These are phyloP conservation scores for Lentinula boryana DNA, from an alignment of 768 basidiomycete genomes.

Conservation along the genomic window DNA sequence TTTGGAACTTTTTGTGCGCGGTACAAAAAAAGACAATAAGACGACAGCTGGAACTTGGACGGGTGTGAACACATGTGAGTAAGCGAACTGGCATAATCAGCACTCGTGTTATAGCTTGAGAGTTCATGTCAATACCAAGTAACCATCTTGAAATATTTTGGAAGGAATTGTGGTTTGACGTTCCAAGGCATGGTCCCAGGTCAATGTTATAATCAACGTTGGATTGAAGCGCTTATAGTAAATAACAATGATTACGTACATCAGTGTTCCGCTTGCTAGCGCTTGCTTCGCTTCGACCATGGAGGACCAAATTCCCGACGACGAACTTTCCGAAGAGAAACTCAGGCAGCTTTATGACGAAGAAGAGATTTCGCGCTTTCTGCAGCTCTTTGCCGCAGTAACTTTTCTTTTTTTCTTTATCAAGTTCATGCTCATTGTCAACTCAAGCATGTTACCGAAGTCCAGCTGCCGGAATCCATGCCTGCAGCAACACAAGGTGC, in stretches of 20 bases:
- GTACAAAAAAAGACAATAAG: background rate
- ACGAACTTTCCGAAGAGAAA: slow-evolving; percentile 41
- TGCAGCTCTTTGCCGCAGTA: slow-evolving; percentile 56
- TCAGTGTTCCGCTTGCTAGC: too few species aligned
- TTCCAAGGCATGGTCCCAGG: too few species aligned
- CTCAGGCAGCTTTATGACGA: slow-evolving; percentile 56
- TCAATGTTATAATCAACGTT: too few species aligned
- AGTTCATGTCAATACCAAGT: too few species aligned
- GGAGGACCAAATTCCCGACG: background rate
- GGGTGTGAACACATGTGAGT: background rate
- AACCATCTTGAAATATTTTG: too few species aligned
- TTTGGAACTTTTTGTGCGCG: background rate
- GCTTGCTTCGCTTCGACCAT: background rate
- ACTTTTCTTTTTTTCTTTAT: slow-evolving; percentile 11
- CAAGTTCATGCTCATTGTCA: background rate
- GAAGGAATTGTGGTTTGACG: too few species aligned
- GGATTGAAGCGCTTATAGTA: too few species aligned
- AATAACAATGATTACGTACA: too few species aligned
- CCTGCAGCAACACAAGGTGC: slow-evolving; percentile 4
- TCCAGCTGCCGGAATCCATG: slow-evolving; percentile 25
- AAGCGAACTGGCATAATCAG: too few species aligned
- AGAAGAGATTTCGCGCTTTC: slow-evolving; percentile 58
- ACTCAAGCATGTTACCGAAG: slow-evolving; percentile 55
- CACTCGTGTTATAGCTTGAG: too few species aligned
- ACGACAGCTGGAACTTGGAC: background rate